A percentile compares a stretch with the other conserved stretches of the same genome.
These are phyloP conservation scores for Aspergillus pseudoglaucus DNA, from an alignment of 2,329 filamentous ascomycete species.

Conservation along the genomic window DNA sequence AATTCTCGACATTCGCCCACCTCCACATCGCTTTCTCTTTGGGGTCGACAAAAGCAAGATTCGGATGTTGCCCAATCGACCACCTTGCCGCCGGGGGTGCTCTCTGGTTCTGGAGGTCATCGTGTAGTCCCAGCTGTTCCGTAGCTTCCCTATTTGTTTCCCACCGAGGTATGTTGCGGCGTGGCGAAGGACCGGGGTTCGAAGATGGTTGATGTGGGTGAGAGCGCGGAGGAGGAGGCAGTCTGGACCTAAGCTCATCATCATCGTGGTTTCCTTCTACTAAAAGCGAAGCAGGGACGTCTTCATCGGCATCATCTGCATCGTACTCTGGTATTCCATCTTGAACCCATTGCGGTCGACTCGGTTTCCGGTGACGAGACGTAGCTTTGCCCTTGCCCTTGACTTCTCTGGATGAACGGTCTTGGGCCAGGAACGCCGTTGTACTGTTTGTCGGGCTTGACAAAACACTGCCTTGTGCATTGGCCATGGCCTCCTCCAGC, in stretches of 20 bases:
- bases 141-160: constrained; percentile 33
- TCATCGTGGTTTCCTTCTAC: constrained; percentile 47
- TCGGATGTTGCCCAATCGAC: constrained; percentile 24
- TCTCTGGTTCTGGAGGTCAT: constrained; percentile 7
- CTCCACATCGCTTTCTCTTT: constrained; percentile 81
- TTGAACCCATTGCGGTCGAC: constrained; percentile 28
- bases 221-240: constrained; percentile 28
- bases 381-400: constrained; percentile 10
- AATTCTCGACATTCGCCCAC: constrained; percentile 85
- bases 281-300: constrained; percentile 58
- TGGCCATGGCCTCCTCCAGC: constrained; percentile 50
- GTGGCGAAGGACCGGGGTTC: constrained; percentile 38
- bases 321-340: constrained; percentile 27
- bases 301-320: constrained; percentile 52
- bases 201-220: constrained; percentile 14
- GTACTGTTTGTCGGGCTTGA: constrained; percentile 32
- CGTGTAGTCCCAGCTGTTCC: constrained; percentile 33
- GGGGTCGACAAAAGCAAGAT: constrained; percentile 46
- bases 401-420: constrained; percentile 17
- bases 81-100: constrained; percentile 18
- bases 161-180: constrained; percentile 45
- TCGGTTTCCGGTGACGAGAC: constrained; percentile 20
- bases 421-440: constrained; percentile 31
- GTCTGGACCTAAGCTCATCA: constrained; percentile 33
- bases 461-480: constrained; percentile 44